These are phyloP conservation scores for Boehmeria nivea DNA, from an alignment of 306 rosid genomes.

Conservation along the genomic window DNA sequence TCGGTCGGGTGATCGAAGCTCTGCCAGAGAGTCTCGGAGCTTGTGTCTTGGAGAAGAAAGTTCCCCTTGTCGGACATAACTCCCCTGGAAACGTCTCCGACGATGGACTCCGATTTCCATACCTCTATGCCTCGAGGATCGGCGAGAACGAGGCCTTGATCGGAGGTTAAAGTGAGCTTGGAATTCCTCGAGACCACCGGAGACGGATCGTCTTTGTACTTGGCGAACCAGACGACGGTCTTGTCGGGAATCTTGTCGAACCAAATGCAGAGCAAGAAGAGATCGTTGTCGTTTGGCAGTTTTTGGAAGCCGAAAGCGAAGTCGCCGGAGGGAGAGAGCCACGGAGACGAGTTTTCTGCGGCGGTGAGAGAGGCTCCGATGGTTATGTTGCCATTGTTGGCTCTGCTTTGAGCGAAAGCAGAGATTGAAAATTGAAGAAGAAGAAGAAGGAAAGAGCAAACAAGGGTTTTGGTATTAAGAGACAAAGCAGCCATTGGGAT, in stretches of 20 bases:
- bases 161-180: neutral
- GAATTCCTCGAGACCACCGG: constrained; percentile 30
- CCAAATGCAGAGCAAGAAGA: constrained; percentile 52
- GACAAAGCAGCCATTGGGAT: no score
- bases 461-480: neutral
- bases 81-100: constrained; percentile 12
- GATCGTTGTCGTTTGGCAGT: neutral
- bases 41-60: constrained; percentile 10
- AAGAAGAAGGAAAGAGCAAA: neutral
- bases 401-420: constrained; percentile 26
- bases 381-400: neutral
- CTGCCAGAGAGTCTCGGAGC: constrained; percentile 29
- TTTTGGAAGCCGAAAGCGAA: constrained; percentile 56
- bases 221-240: constrained; percentile 46
- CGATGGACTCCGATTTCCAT: constrained; percentile 1
- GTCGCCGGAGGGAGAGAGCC: constrained; percentile 35
- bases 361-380: constrained; percentile 34
- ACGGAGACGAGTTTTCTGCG: constrained; percentile 17
- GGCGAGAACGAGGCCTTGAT: constrained; percentile 1
- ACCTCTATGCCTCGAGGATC: constrained; percentile 13
- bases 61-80: constrained; percentile 16
- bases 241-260: constrained; percentile 35
- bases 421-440: constrained; percentile 12
- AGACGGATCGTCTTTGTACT: neutral
- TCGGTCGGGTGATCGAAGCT: no score